Evolutionary conservation across 1,139 yeast genomes (phyloP), one percentile per base, ranked within the genome.

Genomic region (Arxiozyma telluris): DNA sequence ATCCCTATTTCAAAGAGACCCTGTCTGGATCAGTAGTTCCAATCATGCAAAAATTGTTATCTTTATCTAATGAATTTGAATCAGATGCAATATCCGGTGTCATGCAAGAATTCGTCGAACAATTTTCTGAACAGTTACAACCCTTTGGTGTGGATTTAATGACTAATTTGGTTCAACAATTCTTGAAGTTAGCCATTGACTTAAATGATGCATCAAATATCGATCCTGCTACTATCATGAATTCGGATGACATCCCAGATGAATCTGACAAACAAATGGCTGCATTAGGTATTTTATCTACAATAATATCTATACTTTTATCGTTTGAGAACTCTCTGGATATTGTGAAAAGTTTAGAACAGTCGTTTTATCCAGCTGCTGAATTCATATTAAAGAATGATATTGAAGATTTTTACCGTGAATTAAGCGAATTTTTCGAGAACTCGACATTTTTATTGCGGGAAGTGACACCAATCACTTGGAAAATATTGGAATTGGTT

Each of bases 21-120:
- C 71, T 93, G 47, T 77, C 88, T 0, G 68, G 78, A 5, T 81
- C 84, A 47, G 85, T 93, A 54, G 80, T 93, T 41, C 87, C 87
- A 46, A 83, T 91, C 2, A 88, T 93, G 90, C 88, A 89, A 55
- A 83, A 81, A 61, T 73, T 93, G 55, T 74, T 93, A 61, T 81
- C 80, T 30, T 73, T 93, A 50, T 84, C 95, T 9, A 86, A 88
- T 66, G 84, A 84, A 59, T 81, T 91, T 58, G 98, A 93, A 63
- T 84, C 86, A 58, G 98, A 93, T 67, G 81, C 93, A 1, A 79
- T 93, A 43, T 82, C 96, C 20, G 87, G 86, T 42, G 96, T 93
- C 18, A 89, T 93, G 87, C 98, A 93, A 73, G 97, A 91, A 63
- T 85, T 95, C 68, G 98, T 93, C 25, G 97, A 91, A 64, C 82